Percentiles rank a stretch among this genome's conserved stretches.
Evolutionary conservation across 257 asterid genomes (phyloP).

Genomic region (Plantago major): DNA sequence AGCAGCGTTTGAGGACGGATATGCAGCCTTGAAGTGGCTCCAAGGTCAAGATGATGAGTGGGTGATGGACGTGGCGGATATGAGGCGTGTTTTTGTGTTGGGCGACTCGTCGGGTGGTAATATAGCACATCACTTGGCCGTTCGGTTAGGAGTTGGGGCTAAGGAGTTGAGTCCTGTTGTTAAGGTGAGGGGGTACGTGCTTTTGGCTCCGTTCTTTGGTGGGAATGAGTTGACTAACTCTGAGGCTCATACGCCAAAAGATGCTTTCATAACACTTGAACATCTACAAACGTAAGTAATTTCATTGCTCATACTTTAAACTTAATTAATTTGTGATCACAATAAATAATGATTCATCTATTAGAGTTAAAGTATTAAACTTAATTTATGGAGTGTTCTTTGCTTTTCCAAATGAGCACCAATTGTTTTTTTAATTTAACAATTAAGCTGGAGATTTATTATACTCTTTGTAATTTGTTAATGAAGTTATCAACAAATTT

Average conservation of each 20-base stretch:
- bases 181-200: constrained; percentile 57
- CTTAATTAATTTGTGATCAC: too few relatives aligned
- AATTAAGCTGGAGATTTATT: too few relatives aligned
- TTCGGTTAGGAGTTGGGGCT: constrained; percentile 43
- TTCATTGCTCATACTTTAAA: background rate
- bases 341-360: too few relatives aligned
- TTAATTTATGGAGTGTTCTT: too few relatives aligned
- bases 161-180: constrained; percentile 46
- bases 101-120: constrained; percentile 83
- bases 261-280: constrained; percentile 51
- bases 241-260: constrained; percentile 70
- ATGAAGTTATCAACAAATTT: too few relatives aligned
- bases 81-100: constrained; percentile 44
- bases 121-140: constrained; percentile 64
- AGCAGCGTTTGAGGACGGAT: constrained; percentile 72
- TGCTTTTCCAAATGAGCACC: too few relatives aligned
- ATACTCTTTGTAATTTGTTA: too few relatives aligned
- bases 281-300: constrained; percentile 61
- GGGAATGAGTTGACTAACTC: constrained; percentile 49
- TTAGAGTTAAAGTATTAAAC: too few relatives aligned
- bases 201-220: constrained; percentile 68
- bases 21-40: constrained; percentile 58
- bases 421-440: too few relatives aligned
- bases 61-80: constrained; percentile 50
- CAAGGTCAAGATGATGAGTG: constrained; percentile 50